A percentile compares a stretch with the other conserved stretches of the same genome.
Evolutionary conservation across 2,329 filamentous ascomycete species (phyloP).

Genomic region (Monosporascus sp.): DNA sequence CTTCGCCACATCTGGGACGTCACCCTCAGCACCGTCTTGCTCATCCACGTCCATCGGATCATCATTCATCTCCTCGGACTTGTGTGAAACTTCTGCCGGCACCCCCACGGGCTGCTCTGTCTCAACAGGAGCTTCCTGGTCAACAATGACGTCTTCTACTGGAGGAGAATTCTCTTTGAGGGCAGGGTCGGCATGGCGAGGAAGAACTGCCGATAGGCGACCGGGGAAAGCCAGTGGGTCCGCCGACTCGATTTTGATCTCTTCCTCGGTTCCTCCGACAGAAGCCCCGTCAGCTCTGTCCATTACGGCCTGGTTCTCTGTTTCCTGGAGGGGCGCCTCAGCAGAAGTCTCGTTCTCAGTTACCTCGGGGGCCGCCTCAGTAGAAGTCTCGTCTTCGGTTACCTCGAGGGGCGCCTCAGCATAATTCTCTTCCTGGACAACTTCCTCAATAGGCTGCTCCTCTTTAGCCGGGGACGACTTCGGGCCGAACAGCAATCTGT

Average conservation of each 20-base stretch:
- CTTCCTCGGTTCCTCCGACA: constrained; percentile 21
- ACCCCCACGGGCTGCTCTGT: background rate
- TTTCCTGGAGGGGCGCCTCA: background rate
- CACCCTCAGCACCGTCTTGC: constrained; percentile 14
- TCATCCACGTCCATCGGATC: constrained; percentile 26
- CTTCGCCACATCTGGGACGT: constrained; percentile 8
- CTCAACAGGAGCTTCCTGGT: constrained; percentile 5
- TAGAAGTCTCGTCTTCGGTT: constrained; percentile 6
- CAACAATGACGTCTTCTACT: constrained; percentile 1
- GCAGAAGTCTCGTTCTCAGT: background rate
- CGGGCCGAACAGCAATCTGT: constrained; percentile 8
- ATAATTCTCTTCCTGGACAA: background rate
- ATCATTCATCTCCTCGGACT: constrained; percentile 2
- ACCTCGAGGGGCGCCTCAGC: constrained; percentile 6
- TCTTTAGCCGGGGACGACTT: constrained; percentile 13
- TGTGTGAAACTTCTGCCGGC: background rate
- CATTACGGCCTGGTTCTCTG: constrained; percentile 25
- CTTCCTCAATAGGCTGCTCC: constrained; percentile 2
- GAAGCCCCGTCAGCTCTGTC: constrained; percentile 25
- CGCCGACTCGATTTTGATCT: constrained; percentile 28
- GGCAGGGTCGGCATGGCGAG: constrained; percentile 36
- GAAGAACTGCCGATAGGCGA: constrained; percentile 40
- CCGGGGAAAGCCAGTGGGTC: constrained; percentile 38
- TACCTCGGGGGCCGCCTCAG: background rate
- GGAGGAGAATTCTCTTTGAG: constrained; percentile 28